Evolutionary conservation across 2,329 filamentous ascomycete species (phyloP).

Genomic region (Torrubiella hemipterigena): DNA sequence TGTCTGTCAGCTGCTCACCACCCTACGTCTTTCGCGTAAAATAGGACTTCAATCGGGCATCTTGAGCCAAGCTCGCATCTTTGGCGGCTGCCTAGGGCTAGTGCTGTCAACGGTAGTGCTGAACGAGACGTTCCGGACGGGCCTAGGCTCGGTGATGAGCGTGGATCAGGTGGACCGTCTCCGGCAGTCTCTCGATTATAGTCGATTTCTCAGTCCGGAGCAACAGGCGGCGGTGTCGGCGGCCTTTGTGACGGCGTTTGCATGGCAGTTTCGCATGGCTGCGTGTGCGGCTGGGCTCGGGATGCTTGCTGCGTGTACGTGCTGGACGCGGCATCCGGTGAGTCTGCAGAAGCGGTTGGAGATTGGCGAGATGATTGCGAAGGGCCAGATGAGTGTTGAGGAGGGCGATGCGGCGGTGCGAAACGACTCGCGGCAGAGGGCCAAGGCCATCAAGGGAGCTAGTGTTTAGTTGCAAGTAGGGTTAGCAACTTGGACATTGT

Average conservation of each 20-base stretch:
- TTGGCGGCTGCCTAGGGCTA: neutral
- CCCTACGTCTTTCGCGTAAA: no score
- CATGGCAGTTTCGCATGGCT: neutral
- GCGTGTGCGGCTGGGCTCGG: neutral
- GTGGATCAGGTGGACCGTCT: neutral
- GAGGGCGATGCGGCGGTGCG: no score
- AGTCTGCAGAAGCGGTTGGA: neutral
- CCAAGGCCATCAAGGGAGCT: no score
- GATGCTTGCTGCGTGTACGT: neutral
- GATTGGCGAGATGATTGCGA: neutral
- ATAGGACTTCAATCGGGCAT: neutral
- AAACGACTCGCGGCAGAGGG: no score
- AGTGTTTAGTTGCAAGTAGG: no score
- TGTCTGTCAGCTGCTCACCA: no score
- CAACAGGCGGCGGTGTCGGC: neutral
- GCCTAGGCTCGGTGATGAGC: neutral
- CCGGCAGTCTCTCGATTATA: neutral
- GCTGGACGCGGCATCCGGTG: neutral
- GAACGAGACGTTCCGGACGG: neutral
- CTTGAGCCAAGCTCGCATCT: neutral
- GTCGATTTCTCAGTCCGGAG: neutral
- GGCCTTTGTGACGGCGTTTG: neutral
- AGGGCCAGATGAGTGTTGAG: no score
- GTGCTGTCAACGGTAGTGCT: neutral
- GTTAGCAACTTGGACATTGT: no score